Percentiles rank a stretch among this genome's conserved stretches.
Conservation (phyloP, 225 moss, liverwort and hornwort species). For the Straminergon stramineum region DNA sequence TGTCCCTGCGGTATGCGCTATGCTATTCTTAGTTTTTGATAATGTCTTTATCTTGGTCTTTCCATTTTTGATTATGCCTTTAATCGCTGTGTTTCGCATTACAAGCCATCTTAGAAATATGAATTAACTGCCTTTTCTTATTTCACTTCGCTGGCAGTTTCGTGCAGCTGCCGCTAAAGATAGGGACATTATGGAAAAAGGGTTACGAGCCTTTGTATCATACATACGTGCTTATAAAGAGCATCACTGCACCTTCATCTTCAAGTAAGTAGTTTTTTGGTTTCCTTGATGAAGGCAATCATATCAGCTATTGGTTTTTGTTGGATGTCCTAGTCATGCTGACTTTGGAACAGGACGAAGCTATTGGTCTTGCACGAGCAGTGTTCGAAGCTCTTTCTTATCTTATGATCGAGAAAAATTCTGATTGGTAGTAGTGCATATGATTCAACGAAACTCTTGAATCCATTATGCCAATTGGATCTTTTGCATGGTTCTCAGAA, state of each 20-base stretch:
- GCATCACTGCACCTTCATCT: constrained; percentile 94
- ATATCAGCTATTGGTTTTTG: not conserved
- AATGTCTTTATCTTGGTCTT: not conserved
- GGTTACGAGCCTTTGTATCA: constrained; percentile 89
- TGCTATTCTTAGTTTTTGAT: not conserved
- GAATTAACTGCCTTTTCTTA: not conserved
- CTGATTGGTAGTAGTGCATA: not conserved
- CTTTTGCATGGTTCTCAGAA: not conserved
- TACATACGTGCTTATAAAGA: constrained; percentile 98
- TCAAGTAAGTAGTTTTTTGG: constrained; percentile 37
- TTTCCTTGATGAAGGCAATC: not conserved
- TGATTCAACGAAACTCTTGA: not conserved
- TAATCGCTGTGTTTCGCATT: not conserved
- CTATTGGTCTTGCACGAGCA: not conserved
- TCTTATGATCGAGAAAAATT: not conserved
- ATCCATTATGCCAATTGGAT: not conserved
- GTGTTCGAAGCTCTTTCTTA: not conserved
- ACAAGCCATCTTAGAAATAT: not conserved
- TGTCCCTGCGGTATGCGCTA: constrained; percentile 48
- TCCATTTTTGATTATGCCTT: not conserved
- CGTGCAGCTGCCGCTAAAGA: constrained; percentile 77
- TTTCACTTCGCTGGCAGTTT: constrained; percentile 38
- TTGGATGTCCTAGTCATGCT: not conserved
- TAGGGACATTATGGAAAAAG: constrained; percentile 94
- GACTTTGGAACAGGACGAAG: not conserved